A percentile compares a stretch with the other conserved stretches of the same genome.
Conservation (phyloP, 2,329 filamentous ascomycete genomes). For the Pseudogymnoascus sp. region DNA sequence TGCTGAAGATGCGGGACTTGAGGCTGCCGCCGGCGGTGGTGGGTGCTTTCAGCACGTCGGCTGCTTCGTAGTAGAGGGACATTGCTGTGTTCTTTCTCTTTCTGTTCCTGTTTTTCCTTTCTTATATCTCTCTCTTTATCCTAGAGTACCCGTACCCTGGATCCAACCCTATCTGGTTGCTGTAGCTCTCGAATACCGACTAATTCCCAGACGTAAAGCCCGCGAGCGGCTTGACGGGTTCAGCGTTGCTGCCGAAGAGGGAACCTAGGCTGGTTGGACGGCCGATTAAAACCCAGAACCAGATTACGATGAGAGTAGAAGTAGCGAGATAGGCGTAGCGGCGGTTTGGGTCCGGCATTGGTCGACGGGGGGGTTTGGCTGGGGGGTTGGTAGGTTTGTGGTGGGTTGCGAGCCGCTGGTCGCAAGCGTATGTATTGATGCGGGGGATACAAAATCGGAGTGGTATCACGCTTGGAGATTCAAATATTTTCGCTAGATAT, state of each 20-base stretch:
- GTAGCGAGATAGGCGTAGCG: conserved; percentile 17
- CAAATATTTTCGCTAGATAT: background rate
- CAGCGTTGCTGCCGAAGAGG: background rate
- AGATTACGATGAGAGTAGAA: conserved; percentile 14
- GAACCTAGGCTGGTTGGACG: conserved; percentile 9
- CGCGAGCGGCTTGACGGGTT: conserved; percentile 1
- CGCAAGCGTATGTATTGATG: background rate
- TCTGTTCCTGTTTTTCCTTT: background rate
- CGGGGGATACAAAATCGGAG: background rate
- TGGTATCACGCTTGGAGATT: no score
- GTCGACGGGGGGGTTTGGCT: background rate
- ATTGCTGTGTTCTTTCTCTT: conserved; percentile 38
- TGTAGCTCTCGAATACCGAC: background rate
- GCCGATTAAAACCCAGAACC: conserved; percentile 20
- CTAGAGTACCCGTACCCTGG: background rate
- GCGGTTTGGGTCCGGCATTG: conserved; percentile 12
- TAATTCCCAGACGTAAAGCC: background rate
- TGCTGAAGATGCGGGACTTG: conserved; percentile 75
- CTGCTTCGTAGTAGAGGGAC: conserved; percentile 94
- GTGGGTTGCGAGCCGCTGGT: background rate
- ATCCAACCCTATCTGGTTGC: background rate
- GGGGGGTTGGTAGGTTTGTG: background rate
- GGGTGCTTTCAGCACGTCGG: conserved; percentile 58
- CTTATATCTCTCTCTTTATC: background rate
- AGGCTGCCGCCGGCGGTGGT: conserved; percentile 69